Conservation (phyloP, 2,329 filamentous ascomycete species). For the Fusarium sp. region DNA sequence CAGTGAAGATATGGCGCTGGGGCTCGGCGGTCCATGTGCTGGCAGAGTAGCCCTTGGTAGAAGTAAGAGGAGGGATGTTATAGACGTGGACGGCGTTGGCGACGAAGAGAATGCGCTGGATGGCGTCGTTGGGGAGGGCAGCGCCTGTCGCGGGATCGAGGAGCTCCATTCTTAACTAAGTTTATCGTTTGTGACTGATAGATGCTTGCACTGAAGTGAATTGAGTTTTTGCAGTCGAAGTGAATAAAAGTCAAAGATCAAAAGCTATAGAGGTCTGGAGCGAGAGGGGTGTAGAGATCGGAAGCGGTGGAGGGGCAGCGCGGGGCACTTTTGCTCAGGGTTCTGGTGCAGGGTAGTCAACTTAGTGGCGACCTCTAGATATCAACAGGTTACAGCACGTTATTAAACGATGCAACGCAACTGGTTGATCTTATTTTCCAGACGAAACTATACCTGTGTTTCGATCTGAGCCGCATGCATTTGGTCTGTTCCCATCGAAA, state of each 20-base stretch:
- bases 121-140: slow-evolving; percentile 76
- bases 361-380: neutral
- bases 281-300: slow-evolving; percentile 15
- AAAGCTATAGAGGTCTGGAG: neutral
- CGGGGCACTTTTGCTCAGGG: slow-evolving; percentile 13
- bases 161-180: slow-evolving; percentile 60
- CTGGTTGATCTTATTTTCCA: neutral
- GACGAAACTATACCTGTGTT: neutral
- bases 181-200: neutral
- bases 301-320: slow-evolving; percentile 35
- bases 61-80: slow-evolving; percentile 81
- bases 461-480: no score
- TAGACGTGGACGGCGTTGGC: slow-evolving; percentile 82
- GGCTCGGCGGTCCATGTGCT: slow-evolving; percentile 78
- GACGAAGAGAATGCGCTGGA: slow-evolving; percentile 86
- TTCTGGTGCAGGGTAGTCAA: slow-evolving; percentile 25
- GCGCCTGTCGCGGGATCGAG: slow-evolving; percentile 77
- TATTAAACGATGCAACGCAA: slow-evolving; percentile 19
- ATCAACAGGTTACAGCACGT: slow-evolving; percentile 13
- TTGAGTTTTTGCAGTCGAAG: neutral
- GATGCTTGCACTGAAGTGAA: neutral
- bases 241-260: neutral
- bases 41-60: slow-evolving; percentile 82
- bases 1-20: slow-evolving; percentile 84
- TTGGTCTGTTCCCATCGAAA: neutral